phyloP scores from a whole-genome alignment of 1,284 basidiomycete species.

The Puccinia polysora region DNA sequence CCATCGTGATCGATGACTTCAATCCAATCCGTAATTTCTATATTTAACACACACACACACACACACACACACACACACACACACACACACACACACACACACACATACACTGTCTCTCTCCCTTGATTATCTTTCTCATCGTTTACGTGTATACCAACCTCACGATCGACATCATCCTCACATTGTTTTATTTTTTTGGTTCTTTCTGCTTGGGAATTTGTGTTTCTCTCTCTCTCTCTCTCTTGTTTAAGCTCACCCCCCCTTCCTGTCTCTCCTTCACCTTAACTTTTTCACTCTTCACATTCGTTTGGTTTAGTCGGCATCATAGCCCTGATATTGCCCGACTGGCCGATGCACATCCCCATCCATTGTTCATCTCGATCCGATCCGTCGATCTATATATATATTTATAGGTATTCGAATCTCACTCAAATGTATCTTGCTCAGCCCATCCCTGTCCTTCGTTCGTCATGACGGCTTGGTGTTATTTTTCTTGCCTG shows the following conservation, averaged over 20 bases:
- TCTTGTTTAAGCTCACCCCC: background rate
- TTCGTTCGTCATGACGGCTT: too few species aligned
- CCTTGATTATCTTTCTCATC: background rate
- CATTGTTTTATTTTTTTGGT: background rate
- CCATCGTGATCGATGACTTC: too few species aligned
- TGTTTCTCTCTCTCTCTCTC: background rate
- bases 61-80: background rate
- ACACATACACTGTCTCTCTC: background rate
- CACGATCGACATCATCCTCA: background rate
- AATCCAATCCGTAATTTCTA: too few species aligned
- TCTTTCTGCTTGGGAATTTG: background rate
- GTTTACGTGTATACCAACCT: background rate
- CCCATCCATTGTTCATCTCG: too few species aligned
- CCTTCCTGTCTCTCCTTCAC: background rate
- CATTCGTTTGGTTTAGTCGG: background rate
- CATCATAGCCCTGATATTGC: too few species aligned
- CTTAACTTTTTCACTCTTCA: background rate
- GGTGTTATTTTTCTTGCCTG: too few species aligned
- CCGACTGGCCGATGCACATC: too few species aligned
- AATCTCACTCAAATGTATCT: too few species aligned
- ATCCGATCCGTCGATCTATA: too few species aligned
- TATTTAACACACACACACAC: background rate
- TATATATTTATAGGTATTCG: too few species aligned
- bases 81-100: background rate
- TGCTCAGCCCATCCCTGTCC: too few species aligned